Percentiles rank a stretch among this genome's conserved stretches.
These are phyloP conservation scores for Sugiyamaella mastotermitis DNA, from an alignment of 805 yeast species.

Conservation along the genomic window DNA sequence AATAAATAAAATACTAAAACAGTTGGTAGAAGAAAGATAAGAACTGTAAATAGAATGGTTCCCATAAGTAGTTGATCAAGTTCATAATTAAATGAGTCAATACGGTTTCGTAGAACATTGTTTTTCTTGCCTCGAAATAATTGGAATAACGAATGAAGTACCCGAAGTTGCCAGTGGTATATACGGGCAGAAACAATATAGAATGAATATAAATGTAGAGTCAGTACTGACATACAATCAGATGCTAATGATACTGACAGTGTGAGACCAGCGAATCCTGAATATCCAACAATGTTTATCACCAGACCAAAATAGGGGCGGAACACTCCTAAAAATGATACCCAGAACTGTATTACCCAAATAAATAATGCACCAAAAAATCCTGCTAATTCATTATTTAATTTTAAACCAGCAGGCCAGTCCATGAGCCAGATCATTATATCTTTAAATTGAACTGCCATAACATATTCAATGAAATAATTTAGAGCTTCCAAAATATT, in stretches of 20 bases:
- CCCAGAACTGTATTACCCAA: conserved; percentile 79
- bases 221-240: conserved; percentile 57
- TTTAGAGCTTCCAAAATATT: conserved; percentile 21
- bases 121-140: conserved; percentile 85
- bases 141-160: conserved; percentile 68
- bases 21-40: conserved; percentile 78
- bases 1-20: conserved; percentile 75
- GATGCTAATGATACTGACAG: conserved; percentile 59
- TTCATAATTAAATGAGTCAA: conserved; percentile 79
- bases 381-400: conserved; percentile 76
- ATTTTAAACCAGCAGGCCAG: conserved; percentile 90
- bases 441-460: conserved; percentile 42
- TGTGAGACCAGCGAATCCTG: conserved; percentile 57
- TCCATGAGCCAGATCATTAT: conserved; percentile 70
- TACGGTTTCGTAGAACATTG: conserved; percentile 75
- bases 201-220: conserved; percentile 70
- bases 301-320: conserved; percentile 32
- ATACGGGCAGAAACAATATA: conserved; percentile 74
- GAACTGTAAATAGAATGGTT: conserved; percentile 75
- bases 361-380: conserved; percentile 81
- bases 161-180: conserved; percentile 66
- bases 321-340: conserved; percentile 18
- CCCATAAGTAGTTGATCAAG: conserved; percentile 85
- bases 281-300: conserved; percentile 31
- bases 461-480: conserved; percentile 33